Evolutionary conservation across 805 yeast genomes (phyloP), one percentile per base, ranked within the genome.

Genomic region (Wickerhamiella sergipiensis): DNA sequence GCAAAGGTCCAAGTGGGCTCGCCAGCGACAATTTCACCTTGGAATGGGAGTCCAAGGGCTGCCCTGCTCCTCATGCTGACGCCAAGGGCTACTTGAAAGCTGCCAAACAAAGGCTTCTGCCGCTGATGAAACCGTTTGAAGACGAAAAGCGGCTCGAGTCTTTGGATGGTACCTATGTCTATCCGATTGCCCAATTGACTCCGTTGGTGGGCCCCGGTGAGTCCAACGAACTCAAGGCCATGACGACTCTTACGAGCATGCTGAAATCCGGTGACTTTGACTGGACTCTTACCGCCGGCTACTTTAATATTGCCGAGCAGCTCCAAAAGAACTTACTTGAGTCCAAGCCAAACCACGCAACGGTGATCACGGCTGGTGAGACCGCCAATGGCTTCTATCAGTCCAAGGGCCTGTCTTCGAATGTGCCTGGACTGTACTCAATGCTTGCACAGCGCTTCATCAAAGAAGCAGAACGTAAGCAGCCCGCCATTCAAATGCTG

Each of bases 281-380:
- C 49, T 90, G 95, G 94, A 76, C 85, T 56, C 81, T 92, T 59
- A 92, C 98, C 0, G 96, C 97, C 0, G 98, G 98, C 1, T 92
- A 92, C 64, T 92, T 92, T 71, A 92, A 92, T 65, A 82, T 92
- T 79, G 77, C 82, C 40, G 85, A 94, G 0, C 79, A 80, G 40
- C 81, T 85, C 49, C 80, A 78, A 60, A 67, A 69, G 15, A 70
- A 74, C 24, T 70, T 92, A 26, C 63, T 86, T 33, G 67, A 71
- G 6, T 48, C 53, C 7, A 71, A 69, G 12, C 81, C 89, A 1
- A 46, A 53, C 2, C 52, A 60, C 7, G 94, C 94, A 1, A 69
- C 72, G 0, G 83, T 92, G 1, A 83, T 92, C 33, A 87, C 96
- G 0, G 97, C 98, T 0, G 80, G 96, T 0, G 95, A 95, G 1